Base-by-base conservation (phyloP, 306 rosid genomes). In the Mimosa pudica region DNA sequence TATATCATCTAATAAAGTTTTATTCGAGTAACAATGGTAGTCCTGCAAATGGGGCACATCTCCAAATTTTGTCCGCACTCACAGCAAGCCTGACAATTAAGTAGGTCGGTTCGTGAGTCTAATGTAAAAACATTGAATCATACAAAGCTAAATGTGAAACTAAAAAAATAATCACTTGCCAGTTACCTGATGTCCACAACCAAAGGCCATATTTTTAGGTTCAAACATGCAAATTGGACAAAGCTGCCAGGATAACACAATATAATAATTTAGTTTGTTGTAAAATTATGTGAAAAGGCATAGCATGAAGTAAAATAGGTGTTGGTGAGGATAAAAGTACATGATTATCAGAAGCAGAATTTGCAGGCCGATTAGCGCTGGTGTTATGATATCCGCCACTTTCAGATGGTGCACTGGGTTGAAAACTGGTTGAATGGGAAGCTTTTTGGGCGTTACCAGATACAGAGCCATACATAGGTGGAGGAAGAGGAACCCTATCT, bases 131-230 rank as follows among this genome's bases (percentile, higher is more conserved):
- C 30, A 69, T 80, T 71, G 66, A 71, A 78, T 75, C 18, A 66
- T 62, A 36, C 10, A 41, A 38, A 77, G 51, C 44, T 4, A 82
- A 67, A 16, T 8, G 72, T 30, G 55, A 65, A 68, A 4, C 73
- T 44, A 44, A 36, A 78, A 78, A 47, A 60, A 48, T 54, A 51
- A 30, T 33, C 36, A 82, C 86, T 41, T 38, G 47, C 24, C 17
- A 48, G 73, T 81, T 82, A 96, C 99, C 96, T 91, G 96, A 84
- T 96, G 99, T 30, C 98, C 98, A 32, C 99, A 96, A 64, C 96
- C 99, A 71, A 96, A 96, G 16, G 98, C 98, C 97, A 96, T 88
- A 42, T 96, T 82, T 84, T 87, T 93, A 7, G 92, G 84, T 84
- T 89, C 70, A 12, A 79, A 20, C 62, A 89, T 82, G 87, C 97